These are phyloP conservation scores for Yamadazyma sp. DNA, from an alignment of 1,139 yeast species.

Conservation along the genomic window DNA sequence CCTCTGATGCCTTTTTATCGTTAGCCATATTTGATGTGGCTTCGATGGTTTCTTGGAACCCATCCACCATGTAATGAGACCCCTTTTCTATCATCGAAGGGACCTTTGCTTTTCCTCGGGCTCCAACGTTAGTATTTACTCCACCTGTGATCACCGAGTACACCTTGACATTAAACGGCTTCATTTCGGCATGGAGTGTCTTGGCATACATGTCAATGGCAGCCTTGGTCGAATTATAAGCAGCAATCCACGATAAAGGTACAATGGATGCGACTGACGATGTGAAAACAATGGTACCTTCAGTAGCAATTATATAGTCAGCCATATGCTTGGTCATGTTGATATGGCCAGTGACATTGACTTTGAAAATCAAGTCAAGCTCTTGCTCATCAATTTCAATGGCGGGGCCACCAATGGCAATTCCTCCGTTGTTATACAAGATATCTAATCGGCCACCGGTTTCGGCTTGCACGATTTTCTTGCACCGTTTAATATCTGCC, in stretches of 20 bases:
- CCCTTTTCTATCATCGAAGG: constrained; percentile 4
- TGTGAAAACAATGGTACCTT: constrained; percentile 38
- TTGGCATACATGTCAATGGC: constrained; percentile 18
- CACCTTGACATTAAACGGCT: constrained; percentile 36
- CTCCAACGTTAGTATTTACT: constrained; percentile 34
- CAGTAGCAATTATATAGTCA: constrained; percentile 29
- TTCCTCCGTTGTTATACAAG: constrained; percentile 37
- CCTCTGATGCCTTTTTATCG: constrained; percentile 16
- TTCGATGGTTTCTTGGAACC: constrained; percentile 25
- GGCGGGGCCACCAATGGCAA: constrained; percentile 33
- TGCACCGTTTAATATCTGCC: constrained; percentile 26
- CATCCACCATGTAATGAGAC: constrained; percentile 27
- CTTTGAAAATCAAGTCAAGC: constrained; percentile 25
- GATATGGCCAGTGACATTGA: constrained; percentile 41
- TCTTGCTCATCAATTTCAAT: constrained; percentile 28
- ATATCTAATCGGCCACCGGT: constrained; percentile 33
- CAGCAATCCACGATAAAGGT: constrained; percentile 36
- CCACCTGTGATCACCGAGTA: constrained; percentile 41
- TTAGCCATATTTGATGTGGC: constrained; percentile 29
- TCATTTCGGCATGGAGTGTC: constrained; percentile 17
- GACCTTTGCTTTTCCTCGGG: not conserved
- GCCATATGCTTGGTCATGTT: constrained; percentile 34
- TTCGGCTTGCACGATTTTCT: constrained; percentile 19
- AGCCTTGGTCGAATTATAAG: constrained; percentile 35
- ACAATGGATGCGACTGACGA: constrained; percentile 35